Base-by-base conservation (phyloP, 2,329 filamentous ascomycete species). In the Bipolaris oryzae region DNA sequence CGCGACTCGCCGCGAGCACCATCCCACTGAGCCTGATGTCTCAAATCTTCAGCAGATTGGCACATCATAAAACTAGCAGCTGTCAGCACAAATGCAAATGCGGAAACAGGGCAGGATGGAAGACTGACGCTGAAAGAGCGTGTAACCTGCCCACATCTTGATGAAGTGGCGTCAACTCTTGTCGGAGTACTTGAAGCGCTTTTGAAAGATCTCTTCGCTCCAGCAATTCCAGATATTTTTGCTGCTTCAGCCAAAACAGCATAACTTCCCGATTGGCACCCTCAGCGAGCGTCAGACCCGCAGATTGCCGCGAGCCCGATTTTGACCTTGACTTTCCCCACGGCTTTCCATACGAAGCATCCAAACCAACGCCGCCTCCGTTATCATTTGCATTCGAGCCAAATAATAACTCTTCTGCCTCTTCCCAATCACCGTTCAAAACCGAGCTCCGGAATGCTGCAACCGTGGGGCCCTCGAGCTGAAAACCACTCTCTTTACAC, bases 211-310 rank as follows among this genome's bases (percentile, higher is more conserved):
- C 88, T 64, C 87, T 82, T 68, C 83, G 81, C 74, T 98, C 93
- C 41, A 99, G 79, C 7, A 96, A 80, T 78, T 99, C 95, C 28
- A 99, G 81, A 69, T 94, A 99, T 75, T 98, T 98, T 74, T 99
- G 95, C 73, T 96, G 90, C 62, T 94, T 85, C 68, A 99, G 81
- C 81, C 88, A 88, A 75, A 98, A 97, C 44, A 89, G 84, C 89
- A 99, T 94, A 50, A 89, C 82, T 64, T 89, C 87, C 55, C 84
- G 84, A 68, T 96, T 89, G 6, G 91, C 89, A 21, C 86, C 88
- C 41, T 90, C 85, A 15, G 89, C 86, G 50, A 98, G 82, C 15
- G 91, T 85, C 52, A 99, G 79, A 1, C 89, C 91, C 39, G 69
- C 63, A 1, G 67, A 63, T 60, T 71, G 68, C 62, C 85, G 75